Evolutionary conservation across 306 rosid genomes (phyloP), one percentile per base, ranked within the genome.

Genomic region (Calophaca sinica): DNA sequence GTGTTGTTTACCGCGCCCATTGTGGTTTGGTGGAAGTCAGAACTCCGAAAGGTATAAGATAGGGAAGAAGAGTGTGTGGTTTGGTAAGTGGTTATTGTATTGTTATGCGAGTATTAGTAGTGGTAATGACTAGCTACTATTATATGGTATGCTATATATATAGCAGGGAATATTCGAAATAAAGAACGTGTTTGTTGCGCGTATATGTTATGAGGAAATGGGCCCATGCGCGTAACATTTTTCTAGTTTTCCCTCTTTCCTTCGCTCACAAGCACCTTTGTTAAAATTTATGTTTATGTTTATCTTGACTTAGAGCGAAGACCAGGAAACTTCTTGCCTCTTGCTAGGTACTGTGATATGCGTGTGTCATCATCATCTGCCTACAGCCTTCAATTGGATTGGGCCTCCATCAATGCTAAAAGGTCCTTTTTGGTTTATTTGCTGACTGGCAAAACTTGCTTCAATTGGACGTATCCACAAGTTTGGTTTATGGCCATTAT

Each of bases 1-100:
- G 65, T 41, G 32, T 29, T 8, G 29, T 5, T 50, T 45, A 82
- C 86, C 75, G 65, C 38, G 33, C 73, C 86, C 82, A 77, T 78
- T 3, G 59, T 57, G 29, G 65, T 4, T 9, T 38, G 0, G 38
- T 8, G 62, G 28, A 6, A 69, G 32, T n/a, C 6, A 9, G 11
- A 39, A 42, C 6, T 8, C 9, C 1, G 9, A 28, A 7, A 9
- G 3, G 6, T 41, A 20, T 13, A 29, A 9, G 3, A 20, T 13
- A 29, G 14, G 3, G 49, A 6, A 5, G 52, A 46, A 13, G 35
- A 14, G 28, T 32, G 46, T 7, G 45, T 31, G 55, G 7, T 45
- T 6, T 15, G 64, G 3, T 1, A n/a, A 5, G 74, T 15, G 14
- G 14, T 28, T 29, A 20, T 20, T 20, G 26, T 20, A 20, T 20